A percentile compares a stretch with the other conserved stretches of the same genome.
These are phyloP conservation scores for Hemileia vastatrix DNA, from an alignment of 1,284 basidiomycete species.

Conservation along the genomic window DNA sequence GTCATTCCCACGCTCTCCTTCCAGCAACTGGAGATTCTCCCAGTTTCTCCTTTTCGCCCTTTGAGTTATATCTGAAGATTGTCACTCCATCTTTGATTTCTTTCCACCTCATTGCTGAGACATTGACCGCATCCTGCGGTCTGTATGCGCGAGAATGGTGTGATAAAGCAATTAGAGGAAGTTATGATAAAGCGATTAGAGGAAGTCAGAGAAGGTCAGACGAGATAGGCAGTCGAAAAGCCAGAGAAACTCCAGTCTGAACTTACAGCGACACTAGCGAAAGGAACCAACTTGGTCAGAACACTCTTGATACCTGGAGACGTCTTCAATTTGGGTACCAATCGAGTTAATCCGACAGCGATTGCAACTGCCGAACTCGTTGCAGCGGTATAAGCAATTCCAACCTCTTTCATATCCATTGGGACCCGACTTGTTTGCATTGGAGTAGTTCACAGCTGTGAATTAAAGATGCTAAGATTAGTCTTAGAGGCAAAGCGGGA, in stretches of 20 bases:
- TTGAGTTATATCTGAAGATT: constrained; percentile 41
- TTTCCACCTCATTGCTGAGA: constrained; percentile 52
- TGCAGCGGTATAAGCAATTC: constrained; percentile 49
- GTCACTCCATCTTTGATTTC: constrained; percentile 52
- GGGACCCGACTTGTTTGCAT: constrained; percentile 31
- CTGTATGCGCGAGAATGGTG: too few relatives aligned
- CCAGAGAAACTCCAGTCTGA: constrained; percentile 48
- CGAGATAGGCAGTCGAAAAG: too few relatives aligned
- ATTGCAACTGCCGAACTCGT: constrained; percentile 50
- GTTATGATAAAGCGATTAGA: too few relatives aligned
- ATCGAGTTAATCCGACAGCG: constrained; percentile 49
- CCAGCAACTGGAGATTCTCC: constrained; percentile 49
- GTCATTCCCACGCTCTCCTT: constrained; percentile 50
- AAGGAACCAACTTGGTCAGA: constrained; percentile 48
- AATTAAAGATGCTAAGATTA: too few relatives aligned
- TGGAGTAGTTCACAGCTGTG: constrained; percentile 39
- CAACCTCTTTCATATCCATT: constrained; percentile 32
- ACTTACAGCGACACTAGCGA: constrained; percentile 50
- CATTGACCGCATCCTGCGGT: too few relatives aligned
- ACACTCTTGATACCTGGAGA: constrained; percentile 38
- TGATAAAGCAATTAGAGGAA: too few relatives aligned
- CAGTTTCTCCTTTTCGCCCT: constrained; percentile 43
- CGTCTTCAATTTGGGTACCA: constrained; percentile 48
- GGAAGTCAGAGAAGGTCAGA: too few relatives aligned
- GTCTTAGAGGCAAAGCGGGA: too few relatives aligned